phyloP scores from a whole-genome alignment of 148 eudicot species.

The Selenicereus undatus region DNA sequence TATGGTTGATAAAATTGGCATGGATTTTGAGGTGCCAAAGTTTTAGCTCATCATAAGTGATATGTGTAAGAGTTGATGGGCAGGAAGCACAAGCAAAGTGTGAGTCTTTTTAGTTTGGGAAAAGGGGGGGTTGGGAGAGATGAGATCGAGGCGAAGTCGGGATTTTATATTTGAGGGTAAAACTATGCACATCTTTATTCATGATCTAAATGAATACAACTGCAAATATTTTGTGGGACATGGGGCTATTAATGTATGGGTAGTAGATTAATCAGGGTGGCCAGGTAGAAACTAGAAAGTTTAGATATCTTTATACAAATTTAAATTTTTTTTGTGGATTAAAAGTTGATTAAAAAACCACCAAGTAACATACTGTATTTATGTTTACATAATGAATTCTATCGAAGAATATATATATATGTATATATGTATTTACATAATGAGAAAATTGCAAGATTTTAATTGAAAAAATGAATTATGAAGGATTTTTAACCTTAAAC shows the following conservation, averaged over 20 bases:
- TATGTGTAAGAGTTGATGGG: neutral
- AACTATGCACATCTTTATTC: neutral
- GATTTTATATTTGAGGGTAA: neutral
- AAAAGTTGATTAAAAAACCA: too few relatives aligned
- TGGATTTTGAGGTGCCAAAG: neutral
- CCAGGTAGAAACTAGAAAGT: too few relatives aligned
- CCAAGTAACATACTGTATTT: too few relatives aligned
- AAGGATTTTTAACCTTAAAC: too few relatives aligned
- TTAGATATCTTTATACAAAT: too few relatives aligned
- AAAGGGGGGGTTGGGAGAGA: slow-evolving; percentile 4
- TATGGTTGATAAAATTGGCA: neutral
- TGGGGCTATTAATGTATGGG: neutral
- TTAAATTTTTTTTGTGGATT: too few relatives aligned
- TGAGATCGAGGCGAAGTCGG: neutral
- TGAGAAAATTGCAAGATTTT: too few relatives aligned
- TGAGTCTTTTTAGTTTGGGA: slow-evolving; percentile 21
- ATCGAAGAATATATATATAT: too few relatives aligned
- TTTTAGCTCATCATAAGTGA: neutral
- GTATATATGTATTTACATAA: too few relatives aligned
- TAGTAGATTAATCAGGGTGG: neutral
- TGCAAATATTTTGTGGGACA: neutral
- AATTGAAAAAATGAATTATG: too few relatives aligned
- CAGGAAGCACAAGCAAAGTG: slow-evolving; percentile 14
- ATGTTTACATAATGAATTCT: too few relatives aligned
- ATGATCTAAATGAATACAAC: neutral